phyloP scores from a whole-genome alignment of 2,329 filamentous ascomycete species.

The Cadophora malorum region DNA sequence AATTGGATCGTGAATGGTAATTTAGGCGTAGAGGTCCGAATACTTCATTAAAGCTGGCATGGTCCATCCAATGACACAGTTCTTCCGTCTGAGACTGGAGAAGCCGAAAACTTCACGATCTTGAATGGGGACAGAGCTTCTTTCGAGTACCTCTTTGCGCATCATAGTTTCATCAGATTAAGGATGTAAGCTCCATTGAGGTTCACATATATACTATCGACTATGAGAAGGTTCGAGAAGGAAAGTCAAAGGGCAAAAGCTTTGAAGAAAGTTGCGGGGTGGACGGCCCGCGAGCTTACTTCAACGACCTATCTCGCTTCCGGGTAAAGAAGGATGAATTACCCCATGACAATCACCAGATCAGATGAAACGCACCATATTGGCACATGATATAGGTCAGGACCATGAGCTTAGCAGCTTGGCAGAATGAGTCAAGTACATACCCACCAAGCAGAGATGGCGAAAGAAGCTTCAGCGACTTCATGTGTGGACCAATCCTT shows the following conservation, averaged over 20 bases:
- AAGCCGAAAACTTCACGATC: too few species aligned
- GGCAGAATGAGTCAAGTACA: background rate
- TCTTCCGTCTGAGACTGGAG: background rate
- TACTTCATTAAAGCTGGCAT: background rate
- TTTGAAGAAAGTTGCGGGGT: slow-evolving; percentile 12
- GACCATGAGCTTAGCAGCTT: background rate
- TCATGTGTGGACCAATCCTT: background rate
- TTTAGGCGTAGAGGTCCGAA: slow-evolving; percentile 15
- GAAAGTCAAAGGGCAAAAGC: background rate
- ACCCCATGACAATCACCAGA: slow-evolving; percentile 9
- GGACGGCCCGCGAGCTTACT: slow-evolving; percentile 18
- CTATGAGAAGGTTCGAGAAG: background rate
- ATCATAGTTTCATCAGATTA: too few species aligned
- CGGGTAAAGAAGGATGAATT: slow-evolving; percentile 13
- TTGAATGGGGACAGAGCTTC: too few species aligned
- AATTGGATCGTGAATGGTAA: background rate
- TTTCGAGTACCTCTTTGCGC: too few species aligned
- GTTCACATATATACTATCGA: background rate
- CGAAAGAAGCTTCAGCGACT: background rate
- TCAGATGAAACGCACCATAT: slow-evolving; percentile 16
- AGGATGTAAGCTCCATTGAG: too few species aligned
- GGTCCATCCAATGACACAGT: background rate
- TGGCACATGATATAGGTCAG: slow-evolving; percentile 6
- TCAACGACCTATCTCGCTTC: slow-evolving; percentile 19
- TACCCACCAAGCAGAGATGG: background rate